Percentiles rank a stretch among this genome's conserved stretches.
phyloP scores from a whole-genome alignment of 257 asterid genomes.

The Petunia axillaris region DNA sequence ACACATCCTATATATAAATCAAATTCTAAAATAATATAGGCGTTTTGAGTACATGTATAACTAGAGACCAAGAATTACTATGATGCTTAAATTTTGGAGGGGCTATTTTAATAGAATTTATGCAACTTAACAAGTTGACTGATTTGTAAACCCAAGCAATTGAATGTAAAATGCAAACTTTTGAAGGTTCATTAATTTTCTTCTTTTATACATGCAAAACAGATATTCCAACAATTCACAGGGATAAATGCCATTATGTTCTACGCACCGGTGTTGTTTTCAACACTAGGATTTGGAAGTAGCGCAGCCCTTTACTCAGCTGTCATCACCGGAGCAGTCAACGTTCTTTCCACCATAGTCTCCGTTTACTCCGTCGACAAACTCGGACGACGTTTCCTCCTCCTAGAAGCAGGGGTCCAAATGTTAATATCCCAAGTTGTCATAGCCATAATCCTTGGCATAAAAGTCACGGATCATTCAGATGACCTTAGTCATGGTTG shows the following conservation, averaged over 20 bases:
- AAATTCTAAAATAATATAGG: too few species aligned
- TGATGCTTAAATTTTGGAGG: too few species aligned
- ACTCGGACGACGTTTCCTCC: constrained; percentile 60
- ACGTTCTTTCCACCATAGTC: constrained; percentile 74
- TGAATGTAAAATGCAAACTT: too few species aligned
- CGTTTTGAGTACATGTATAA: too few species aligned
- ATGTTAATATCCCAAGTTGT: constrained; percentile 73
- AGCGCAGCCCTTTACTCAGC: constrained; percentile 77
- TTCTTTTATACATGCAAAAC: constrained; percentile 16
- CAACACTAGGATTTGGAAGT: constrained; percentile 76
- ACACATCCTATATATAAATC: too few species aligned
- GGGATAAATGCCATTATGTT: constrained; percentile 96
- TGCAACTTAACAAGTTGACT: too few species aligned
- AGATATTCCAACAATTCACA: constrained; percentile 85
- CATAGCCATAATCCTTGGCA: constrained; percentile 64
- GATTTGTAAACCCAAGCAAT: too few species aligned
- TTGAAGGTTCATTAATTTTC: too few species aligned
- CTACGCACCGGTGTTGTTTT: constrained; percentile 79
- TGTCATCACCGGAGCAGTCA: constrained; percentile 84
- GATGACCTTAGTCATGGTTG: constrained; percentile 54
- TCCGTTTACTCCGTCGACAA: constrained; percentile 86
- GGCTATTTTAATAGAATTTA: too few species aligned
- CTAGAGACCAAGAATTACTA: too few species aligned
- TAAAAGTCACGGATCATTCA: constrained; percentile 66
- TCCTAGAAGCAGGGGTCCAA: constrained; percentile 84